phyloP scores from a whole-genome alignment of 1,139 yeast species.

The Debaryomyces robertsiae region DNA sequence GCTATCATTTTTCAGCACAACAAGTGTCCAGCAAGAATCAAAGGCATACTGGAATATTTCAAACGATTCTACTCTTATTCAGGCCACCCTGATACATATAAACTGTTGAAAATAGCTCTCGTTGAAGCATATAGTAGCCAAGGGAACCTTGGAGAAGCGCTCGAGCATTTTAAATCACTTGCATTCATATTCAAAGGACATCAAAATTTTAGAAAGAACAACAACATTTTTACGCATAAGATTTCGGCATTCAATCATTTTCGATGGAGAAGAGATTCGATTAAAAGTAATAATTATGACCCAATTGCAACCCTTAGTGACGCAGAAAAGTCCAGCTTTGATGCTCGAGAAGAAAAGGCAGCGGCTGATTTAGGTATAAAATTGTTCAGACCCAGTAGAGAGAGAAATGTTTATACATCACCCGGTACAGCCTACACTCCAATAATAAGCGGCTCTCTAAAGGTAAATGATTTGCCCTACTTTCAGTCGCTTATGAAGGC shows the following conservation, averaged over 20 bases:
- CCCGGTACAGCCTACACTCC: slow-evolving; percentile 25
- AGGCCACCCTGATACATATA: slow-evolving; percentile 32
- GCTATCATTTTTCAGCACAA: slow-evolving; percentile 33
- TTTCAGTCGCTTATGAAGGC: slow-evolving; percentile 26
- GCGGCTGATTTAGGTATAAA: slow-evolving; percentile 14
- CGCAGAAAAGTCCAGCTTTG: slow-evolving; percentile 19
- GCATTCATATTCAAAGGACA: slow-evolving; percentile 20
- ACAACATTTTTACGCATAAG: slow-evolving; percentile 10
- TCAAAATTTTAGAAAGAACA: slow-evolving; percentile 10
- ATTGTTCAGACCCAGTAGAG: slow-evolving; percentile 31
- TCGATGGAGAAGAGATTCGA: slow-evolving; percentile 30
- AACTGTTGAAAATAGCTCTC: slow-evolving; percentile 27
- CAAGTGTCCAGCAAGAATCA: slow-evolving; percentile 28
- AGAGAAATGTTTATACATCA: slow-evolving; percentile 30
- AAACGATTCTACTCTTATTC: slow-evolving; percentile 41
- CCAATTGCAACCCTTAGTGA: slow-evolving; percentile 15
- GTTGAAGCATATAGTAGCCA: slow-evolving; percentile 36
- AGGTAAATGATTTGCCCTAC: slow-evolving; percentile 33
- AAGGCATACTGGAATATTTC: slow-evolving; percentile 38
- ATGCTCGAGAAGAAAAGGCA: slow-evolving; percentile 24
- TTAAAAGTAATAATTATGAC: slow-evolving; percentile 18
- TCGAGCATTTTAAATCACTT: slow-evolving; percentile 29
- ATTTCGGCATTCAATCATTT: slow-evolving; percentile 23
- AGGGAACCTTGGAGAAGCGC: slow-evolving; percentile 27
- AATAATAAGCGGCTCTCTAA: slow-evolving; percentile 30